phyloP scores from a whole-genome alignment of 768 basidiomycete genomes.

The Mycena galopus region DNA sequence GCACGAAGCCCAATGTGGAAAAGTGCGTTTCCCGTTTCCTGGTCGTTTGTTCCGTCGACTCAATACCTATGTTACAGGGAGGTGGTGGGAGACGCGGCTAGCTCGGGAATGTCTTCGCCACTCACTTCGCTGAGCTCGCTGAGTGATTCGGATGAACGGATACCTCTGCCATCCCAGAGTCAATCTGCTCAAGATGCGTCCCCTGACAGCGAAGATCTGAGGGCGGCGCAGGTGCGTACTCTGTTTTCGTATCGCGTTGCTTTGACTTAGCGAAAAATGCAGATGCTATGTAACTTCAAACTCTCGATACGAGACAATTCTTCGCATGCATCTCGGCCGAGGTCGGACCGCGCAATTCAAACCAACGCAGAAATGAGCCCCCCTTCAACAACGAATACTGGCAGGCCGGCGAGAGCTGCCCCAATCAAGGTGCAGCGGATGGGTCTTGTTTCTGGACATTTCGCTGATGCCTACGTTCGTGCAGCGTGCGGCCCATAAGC shows the following conservation, averaged over 20 bases:
- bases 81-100: conserved; percentile 45
- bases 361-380: neutral
- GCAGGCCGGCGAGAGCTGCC: neutral
- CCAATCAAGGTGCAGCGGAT: conserved; percentile 27
- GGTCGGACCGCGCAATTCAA: conserved; percentile 13
- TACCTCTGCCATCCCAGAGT: conserved; percentile 37
- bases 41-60: neutral
- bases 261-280: conserved; percentile 33
- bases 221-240: conserved; percentile 68
- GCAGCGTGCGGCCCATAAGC: conserved; percentile 32
- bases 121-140: conserved; percentile 81
- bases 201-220: conserved; percentile 63
- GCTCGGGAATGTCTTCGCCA: conserved; percentile 76
- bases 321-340: conserved; percentile 2
- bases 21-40: conserved; percentile 51
- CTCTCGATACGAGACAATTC: conserved; percentile 33
- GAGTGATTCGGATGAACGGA: conserved; percentile 68
- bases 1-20: conserved; percentile 55
- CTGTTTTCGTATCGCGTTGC: neutral
- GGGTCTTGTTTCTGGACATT: neutral
- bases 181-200: conserved; percentile 40
- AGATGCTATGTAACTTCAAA: conserved; percentile 59
- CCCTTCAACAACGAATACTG: neutral
- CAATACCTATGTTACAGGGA: conserved; percentile 45
- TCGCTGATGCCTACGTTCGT: conserved; percentile 6